Conservation (phyloP, 2,329 filamentous ascomycete species). For the Zymoseptoria pseudotritici region DNA sequence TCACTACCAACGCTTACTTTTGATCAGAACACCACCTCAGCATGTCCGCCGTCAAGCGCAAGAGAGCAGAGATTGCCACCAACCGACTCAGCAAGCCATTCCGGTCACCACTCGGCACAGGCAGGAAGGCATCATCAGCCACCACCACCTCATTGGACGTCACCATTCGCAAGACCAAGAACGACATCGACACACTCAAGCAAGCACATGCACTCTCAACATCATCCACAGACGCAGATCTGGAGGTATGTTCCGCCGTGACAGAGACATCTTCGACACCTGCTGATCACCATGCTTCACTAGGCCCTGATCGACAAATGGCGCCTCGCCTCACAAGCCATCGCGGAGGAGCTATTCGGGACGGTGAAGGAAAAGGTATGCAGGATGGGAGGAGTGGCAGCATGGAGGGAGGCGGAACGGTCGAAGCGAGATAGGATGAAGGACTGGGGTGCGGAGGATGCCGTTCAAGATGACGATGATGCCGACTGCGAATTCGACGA, state of each 20-base stretch:
- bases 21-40: neutral
- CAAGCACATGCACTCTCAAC: slow-evolving; percentile 48
- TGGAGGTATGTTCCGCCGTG: slow-evolving; percentile 31
- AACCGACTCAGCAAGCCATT: slow-evolving; percentile 62
- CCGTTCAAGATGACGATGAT: slow-evolving; percentile 26
- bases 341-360: slow-evolving; percentile 61
- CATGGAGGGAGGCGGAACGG: slow-evolving; percentile 38
- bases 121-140: slow-evolving; percentile 17
- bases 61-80: slow-evolving; percentile 52
- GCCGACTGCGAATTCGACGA: slow-evolving; percentile 31
- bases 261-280: neutral
- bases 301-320: slow-evolving; percentile 50
- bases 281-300: neutral
- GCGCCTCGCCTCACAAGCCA: slow-evolving; percentile 52
- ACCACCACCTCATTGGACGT: slow-evolving; percentile 13
- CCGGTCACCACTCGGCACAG: slow-evolving; percentile 58
- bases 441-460: slow-evolving; percentile 24
- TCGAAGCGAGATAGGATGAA: slow-evolving; percentile 25
- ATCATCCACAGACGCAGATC: slow-evolving; percentile 44
- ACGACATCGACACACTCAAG: slow-evolving; percentile 44
- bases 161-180: slow-evolving; percentile 33
- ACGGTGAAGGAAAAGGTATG: slow-evolving; percentile 53
- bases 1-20: neutral
- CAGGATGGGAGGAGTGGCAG: slow-evolving; percentile 55
- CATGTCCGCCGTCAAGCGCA: slow-evolving; percentile 44